Base-by-base conservation (phyloP, 2,329 filamentous ascomycete genomes). In the Chaetothyriales sp. region DNA sequence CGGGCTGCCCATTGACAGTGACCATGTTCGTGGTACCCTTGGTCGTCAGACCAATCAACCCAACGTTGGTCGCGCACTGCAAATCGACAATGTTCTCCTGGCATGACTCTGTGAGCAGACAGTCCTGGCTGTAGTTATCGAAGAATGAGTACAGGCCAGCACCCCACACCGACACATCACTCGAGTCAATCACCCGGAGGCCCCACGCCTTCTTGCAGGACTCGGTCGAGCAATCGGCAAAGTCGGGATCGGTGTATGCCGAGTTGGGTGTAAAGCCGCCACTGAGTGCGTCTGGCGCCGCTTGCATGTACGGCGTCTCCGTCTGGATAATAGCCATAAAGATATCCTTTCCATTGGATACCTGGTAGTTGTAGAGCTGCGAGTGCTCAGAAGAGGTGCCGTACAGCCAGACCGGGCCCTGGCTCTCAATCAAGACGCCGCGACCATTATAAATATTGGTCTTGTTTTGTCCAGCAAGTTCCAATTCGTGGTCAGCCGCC, bases 401-500 rank as follows among this genome's bases (percentile, higher is more conserved):
- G 69, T 83, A 89, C 62, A 92, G 69, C 89, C 89, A 94, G 49
- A 83, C 80, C 6, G 84, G 80, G 5, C 84, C 83, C 64, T 84
- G 74, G 47, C 80, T 86, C 70, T 94, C 86, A 60, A 95, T 80
- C 37, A 83, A 76, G 58, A 94, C 78, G 61, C 88, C 89, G 56
- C 89, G 86, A 47, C 88, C 88, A 66, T 86, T 94, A 78, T 85
- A 95, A 63, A 95, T 81, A 65, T 83, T 76, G 60, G 81, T 79
- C 63, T 82, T 79, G 54, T 71, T 80, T 66, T 86, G 79, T 62
- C 84, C 82, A 7, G 68, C 58, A 10, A 81, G 76, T 66, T 95
- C 89, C 20, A 95, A 82, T 65, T 94, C 86, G 72, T 95, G 89
- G 66, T 95, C 89, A 2, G 89, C 81, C 46, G 88, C 84, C 88